These are phyloP conservation scores for Alisma plantagoaquatica DNA, from an alignment of 106 monocot genomes.

Conservation along the genomic window DNA sequence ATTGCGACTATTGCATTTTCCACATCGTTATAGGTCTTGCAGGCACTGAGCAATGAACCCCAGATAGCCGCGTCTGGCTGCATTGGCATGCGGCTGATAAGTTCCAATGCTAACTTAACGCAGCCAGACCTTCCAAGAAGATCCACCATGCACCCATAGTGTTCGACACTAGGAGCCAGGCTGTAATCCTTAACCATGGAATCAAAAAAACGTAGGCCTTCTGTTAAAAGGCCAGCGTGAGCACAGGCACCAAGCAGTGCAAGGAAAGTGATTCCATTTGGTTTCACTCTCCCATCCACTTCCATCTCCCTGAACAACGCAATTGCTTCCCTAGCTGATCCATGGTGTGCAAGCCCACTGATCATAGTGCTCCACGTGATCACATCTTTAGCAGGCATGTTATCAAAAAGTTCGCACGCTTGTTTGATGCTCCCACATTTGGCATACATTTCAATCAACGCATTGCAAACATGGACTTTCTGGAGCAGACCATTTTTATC, in stretches of 20 bases:
- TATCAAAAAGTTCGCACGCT: slow-evolving; percentile 32
- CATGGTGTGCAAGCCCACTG: slow-evolving; percentile 35
- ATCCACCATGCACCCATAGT: slow-evolving; percentile 74
- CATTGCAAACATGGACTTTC: slow-evolving; percentile 43
- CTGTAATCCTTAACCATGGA: slow-evolving; percentile 33
- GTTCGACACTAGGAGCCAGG: slow-evolving; percentile 39
- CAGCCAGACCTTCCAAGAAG: slow-evolving; percentile 44
- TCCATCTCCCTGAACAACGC: slow-evolving; percentile 34
- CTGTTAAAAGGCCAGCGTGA: slow-evolving; percentile 43
- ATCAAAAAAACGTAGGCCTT: slow-evolving; percentile 38
- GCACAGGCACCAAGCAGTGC: slow-evolving; percentile 42
- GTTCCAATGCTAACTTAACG: slow-evolving; percentile 24
- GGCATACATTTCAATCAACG: slow-evolving; percentile 68
- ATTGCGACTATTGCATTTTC: slow-evolving; percentile 28
- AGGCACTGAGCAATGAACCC: slow-evolving; percentile 60
- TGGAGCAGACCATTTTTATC: slow-evolving; percentile 26
- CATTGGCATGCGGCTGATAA: slow-evolving; percentile 36
- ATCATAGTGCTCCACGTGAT: slow-evolving; percentile 71
- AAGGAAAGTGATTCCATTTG: slow-evolving; percentile 37
- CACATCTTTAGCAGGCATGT: slow-evolving; percentile 33
- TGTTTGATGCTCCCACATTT: slow-evolving; percentile 41
- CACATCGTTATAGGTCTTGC: slow-evolving; percentile 27
- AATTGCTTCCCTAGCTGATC: slow-evolving; percentile 30
- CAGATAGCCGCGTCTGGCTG: slow-evolving; percentile 52
- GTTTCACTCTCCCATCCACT: slow-evolving; percentile 9